phyloP scores from a whole-genome alignment of 257 asterid genomes.

The Salvia hispanica region DNA sequence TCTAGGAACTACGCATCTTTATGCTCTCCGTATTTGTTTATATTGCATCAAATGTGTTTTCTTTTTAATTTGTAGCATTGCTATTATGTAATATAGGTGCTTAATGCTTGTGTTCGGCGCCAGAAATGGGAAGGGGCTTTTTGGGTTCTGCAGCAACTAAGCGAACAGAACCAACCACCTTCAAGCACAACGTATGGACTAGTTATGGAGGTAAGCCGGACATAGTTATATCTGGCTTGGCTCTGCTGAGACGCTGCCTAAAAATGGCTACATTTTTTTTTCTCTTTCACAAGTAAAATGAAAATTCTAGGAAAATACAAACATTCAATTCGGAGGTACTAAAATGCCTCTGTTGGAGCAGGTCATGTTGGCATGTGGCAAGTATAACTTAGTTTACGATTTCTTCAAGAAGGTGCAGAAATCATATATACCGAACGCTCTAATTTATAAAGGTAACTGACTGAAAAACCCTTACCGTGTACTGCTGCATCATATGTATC shows the following conservation, averaged over 20 bases:
- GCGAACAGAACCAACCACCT: slow-evolving; percentile 59
- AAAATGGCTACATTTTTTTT: no score
- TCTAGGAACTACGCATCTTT: slow-evolving; percentile 16
- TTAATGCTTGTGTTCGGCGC: slow-evolving; percentile 86
- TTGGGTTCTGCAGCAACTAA: slow-evolving; percentile 92
- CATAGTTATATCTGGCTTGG: no score
- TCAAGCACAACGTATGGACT: slow-evolving; percentile 84
- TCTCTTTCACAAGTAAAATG: no score
- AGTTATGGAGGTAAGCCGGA: slow-evolving; percentile 77
- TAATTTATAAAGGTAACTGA: slow-evolving; percentile 76
- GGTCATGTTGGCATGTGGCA: slow-evolving; percentile 90
- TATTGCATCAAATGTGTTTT: slow-evolving; percentile 12
- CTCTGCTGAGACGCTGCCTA: no score
- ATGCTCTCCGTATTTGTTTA: not conserved
- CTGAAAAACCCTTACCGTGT: not conserved
- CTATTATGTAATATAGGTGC: slow-evolving; percentile 50
- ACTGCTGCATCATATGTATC: slow-evolving; percentile 26
- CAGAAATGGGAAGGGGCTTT: slow-evolving; percentile 96
- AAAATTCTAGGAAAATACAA: no score
- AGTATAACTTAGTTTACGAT: slow-evolving; percentile 87
- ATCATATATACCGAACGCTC: slow-evolving; percentile 73
- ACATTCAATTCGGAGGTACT: no score
- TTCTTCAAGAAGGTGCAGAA: slow-evolving; percentile 82
- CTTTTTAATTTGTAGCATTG: not conserved
- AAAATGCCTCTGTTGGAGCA: slow-evolving; percentile 38